Evolutionary conservation across 805 yeast species (phyloP), one percentile per base, ranked within the genome.

Genomic region (Candida vaughaniae): DNA sequence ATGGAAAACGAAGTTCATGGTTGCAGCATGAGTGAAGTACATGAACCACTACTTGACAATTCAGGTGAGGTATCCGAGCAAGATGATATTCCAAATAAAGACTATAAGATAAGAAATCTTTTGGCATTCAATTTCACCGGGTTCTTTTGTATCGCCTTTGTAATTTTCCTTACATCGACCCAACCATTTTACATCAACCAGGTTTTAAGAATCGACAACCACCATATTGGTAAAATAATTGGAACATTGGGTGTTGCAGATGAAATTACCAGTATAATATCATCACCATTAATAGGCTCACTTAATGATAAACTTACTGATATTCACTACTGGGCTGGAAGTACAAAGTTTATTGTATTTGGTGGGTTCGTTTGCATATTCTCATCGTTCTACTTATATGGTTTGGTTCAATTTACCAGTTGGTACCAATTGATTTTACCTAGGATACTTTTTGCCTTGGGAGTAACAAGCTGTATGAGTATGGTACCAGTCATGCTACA

Each of bases 211-310:
- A 38, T 60, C 16, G 43, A 43, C 7, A 38, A 45, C 16, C 30
- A 41, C 12, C 51, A 55, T 18, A 49, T 66, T 25, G 73, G 72
- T 0, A 37, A 47, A 18, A 42, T 57, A 18, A 57, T 64, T 9
- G 73, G 73, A 2, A 43, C 52, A 6, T 43, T 66, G 28, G 71
- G 71, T 1, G 71, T 79, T 28, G 72, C 69, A 12, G 89, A 82
- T 52, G 89, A 83, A 52, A 40, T 81, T 7, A 58, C 77, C 0
- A 66, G 78, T 4, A 71, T 82, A 34, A 31, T 67, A 0, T 47
- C 70, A 12, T 72, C 84, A 9, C 89, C 90, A 0, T 56, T 81
- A 16, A 59, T 81, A 44, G 91, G 90, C 3, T 74, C 82, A 0
- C 49, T 78, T 18, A 70, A 78, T 45, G 90, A 83, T 50, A 71